Evolutionary conservation across 202 grass and related monocot species (phyloP), one percentile per base, ranked within the genome.

Genomic region (Setaria viridis): DNA sequence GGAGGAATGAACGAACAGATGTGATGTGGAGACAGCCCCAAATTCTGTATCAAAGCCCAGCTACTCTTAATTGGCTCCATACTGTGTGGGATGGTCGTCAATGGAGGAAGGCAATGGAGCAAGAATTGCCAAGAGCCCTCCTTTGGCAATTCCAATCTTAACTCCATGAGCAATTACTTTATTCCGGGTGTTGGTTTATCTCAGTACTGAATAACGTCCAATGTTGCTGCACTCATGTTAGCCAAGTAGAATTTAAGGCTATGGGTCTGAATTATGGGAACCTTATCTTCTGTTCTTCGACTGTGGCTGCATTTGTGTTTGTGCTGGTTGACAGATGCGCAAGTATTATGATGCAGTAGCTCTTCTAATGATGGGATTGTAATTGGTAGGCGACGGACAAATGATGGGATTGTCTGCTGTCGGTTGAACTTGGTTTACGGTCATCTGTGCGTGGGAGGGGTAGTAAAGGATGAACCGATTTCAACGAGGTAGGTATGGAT

Each of bases 1-100:
- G 63, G 80, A 30, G 72, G 72, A 51, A 5, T 79, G 60, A 68
- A 68, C n/a, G 66, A 43, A 43, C 35, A 68, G 34, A n/a, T 68
- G 37, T 43, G 66, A 41, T 42, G 37, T 33, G 16, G 64, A 20
- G 37, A 16, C 15, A 67, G 7, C 15, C 65, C 34, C 64, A 67
- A 67, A 67, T 14, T 30, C 64, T 25, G 25, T 13, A 19, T 41
- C 64, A 14, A 16, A 25, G 25, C 25, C 25, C 25, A 25, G 25
- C 25, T 25, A 25, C 25, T 67, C 32, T 66, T 37, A 37, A 67
- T 62, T 62, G 59, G 33, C 33, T 7, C 33, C 64, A 67, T 67
- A 39, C 62, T 37, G 37, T 9, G 66, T 43, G 8, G 16, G 42
- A n/a, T 68, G 11, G 25, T 25, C 25, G 30, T 32, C 13, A 25